Base-by-base conservation (phyloP, 805 yeast species). In the Wickerhamiella dianesei region DNA sequence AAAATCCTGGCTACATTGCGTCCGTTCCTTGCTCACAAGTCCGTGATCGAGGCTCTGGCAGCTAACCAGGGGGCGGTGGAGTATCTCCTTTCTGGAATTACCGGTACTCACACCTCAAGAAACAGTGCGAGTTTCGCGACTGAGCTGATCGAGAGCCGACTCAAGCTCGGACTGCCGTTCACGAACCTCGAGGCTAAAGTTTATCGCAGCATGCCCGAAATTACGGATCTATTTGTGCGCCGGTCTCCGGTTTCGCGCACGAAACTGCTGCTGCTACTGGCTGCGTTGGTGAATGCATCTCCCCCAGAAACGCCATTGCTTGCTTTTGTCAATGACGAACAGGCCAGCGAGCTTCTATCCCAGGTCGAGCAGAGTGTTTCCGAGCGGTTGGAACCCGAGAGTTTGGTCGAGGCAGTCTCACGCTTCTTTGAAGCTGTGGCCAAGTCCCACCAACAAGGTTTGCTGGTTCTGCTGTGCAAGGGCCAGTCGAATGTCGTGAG, bases 281-380 rank as follows among this genome's bases (percentile, higher is more conserved):
- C 41, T 4, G 25, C 14, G 6, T 8, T 39, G 8, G 41, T 39
- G 5, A 14, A 14, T 14, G 6, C 25, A 18, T 29, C 79, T 81
- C 73, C 63, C 75, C 2, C 64, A 64, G 3, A 56, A 19, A 39
- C 95, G 3, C 86, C 95, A 0, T 64, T 89, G 43, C 67, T 89
- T 37, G 82, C 96, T 0, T 85, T 85, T 59, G 64, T 89, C 46
- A 92, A 94, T 3, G 68, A 73, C n/a, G 68, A 71, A 17, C 72
- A 75, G 53, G 74, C 95, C 0, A 72, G 71, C 21, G 63, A 75
- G 3, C 68, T 89, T 22, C 65, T 84, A 8, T 67, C 70, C n/a
- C 71, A 80, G 1, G 60, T 89, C 22, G 72, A 77, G 0, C 53
- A 70, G 0, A 87, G 84, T 53, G 66, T 87, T 55, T 71, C 73